Evolutionary conservation across 176 grass and related monocot genomes (phyloP).

Genomic region (Zoysia japonica): DNA sequence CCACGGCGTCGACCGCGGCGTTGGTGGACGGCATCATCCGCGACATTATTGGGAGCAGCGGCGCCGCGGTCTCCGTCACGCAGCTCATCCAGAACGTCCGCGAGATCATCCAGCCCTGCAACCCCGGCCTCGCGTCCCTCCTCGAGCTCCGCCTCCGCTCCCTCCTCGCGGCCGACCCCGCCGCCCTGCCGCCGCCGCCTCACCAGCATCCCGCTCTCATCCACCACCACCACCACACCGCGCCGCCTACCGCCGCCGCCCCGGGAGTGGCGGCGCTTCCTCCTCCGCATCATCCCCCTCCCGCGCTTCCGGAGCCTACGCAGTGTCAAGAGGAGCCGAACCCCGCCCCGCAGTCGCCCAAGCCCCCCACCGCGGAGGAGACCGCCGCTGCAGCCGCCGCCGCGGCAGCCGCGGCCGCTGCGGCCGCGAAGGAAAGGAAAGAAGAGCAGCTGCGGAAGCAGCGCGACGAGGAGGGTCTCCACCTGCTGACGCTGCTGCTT

Average conservation of each 20-base stretch:
- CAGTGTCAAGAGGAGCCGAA: slow-evolving; percentile 19
- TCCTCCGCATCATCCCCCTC: neutral
- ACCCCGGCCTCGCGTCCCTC: slow-evolving; percentile 77
- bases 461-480: slow-evolving; percentile 80
- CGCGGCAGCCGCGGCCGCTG: neutral
- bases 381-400: slow-evolving; percentile 44
- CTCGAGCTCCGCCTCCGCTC: slow-evolving; percentile 85
- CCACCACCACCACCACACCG: neutral
- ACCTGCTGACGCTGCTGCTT: slow-evolving; percentile 73
- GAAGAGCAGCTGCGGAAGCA: slow-evolving; percentile 62
- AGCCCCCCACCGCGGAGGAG: slow-evolving; percentile 46
- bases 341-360: slow-evolving; percentile 38
- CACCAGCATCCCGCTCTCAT: neutral
- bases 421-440: slow-evolving; percentile 55
- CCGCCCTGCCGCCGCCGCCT: neutral
- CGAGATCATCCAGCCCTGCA: slow-evolving; percentile 91
- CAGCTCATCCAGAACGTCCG: slow-evolving; percentile 96
- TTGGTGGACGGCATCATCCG: slow-evolving; percentile 91
- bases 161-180: slow-evolving; percentile 38
- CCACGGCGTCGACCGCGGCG: slow-evolving; percentile 41
- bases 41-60: slow-evolving; percentile 71
- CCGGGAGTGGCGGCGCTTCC: slow-evolving; percentile 7
- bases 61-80: slow-evolving; percentile 62
- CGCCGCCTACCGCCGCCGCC: neutral
- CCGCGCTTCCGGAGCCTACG: neutral